A percentile compares a stretch with the other conserved stretches of the same genome.
phyloP scores from a whole-genome alignment of 176 grass and related monocot species.

The Leersia perrieri region DNA sequence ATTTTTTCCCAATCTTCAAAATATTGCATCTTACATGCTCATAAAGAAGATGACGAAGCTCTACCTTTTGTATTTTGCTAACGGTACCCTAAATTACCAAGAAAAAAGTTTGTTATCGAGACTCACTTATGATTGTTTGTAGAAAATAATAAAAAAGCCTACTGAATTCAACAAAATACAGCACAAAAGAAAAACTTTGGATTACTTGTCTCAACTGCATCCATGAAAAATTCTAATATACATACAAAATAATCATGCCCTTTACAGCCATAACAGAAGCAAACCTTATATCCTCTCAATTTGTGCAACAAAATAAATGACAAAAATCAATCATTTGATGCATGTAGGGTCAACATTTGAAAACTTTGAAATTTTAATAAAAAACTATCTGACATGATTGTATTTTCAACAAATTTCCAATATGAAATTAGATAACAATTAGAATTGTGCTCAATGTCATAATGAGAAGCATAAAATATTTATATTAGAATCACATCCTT shows the following conservation, averaged over 20 bases:
- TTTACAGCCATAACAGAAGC: neutral
- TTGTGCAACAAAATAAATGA: neutral
- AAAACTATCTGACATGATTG: neutral
- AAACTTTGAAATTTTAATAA: neutral
- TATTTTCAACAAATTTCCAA: neutral
- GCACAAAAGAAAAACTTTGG: neutral
- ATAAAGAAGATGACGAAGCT: conserved; percentile 44
- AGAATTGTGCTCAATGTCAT: neutral
- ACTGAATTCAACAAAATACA: neutral
- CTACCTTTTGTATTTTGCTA: conserved; percentile 42
- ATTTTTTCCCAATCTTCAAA: conserved; percentile 64
- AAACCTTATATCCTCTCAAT: neutral
- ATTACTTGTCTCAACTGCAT: neutral
- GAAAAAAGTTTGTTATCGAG: neutral
- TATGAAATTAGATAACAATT: neutral
- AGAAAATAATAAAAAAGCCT: conserved; percentile 1
- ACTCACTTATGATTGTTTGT: neutral
- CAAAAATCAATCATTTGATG: neutral
- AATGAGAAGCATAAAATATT: neutral
- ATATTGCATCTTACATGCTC: conserved; percentile 67
- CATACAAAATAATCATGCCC: neutral
- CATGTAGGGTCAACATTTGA: neutral
- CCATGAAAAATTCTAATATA: neutral
- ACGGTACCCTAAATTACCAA: conserved; percentile 45
- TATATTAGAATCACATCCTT: neutral